phyloP scores from a whole-genome alignment of 495 filamentous ascomycete genomes.

The Penicillium odoratum region DNA sequence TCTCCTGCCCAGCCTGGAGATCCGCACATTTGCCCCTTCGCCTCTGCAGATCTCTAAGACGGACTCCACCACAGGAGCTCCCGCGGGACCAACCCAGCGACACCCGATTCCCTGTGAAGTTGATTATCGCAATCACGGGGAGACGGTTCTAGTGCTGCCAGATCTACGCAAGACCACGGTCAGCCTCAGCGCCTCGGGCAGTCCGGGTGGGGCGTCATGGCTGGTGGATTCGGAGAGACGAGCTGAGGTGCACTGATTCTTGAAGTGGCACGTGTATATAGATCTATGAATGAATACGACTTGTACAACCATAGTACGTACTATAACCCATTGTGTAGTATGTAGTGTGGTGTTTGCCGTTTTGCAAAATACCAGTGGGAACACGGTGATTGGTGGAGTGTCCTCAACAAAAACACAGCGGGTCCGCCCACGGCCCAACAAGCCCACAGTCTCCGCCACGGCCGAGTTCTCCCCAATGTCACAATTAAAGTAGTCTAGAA shows the following conservation, averaged over 20 bases:
- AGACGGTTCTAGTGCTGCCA: constrained; percentile 73
- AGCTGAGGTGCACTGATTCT: constrained; percentile 20
- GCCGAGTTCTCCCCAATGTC: background rate
- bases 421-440: constrained; percentile 24
- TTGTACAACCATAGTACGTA: background rate
- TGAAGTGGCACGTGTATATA: constrained; percentile 1
- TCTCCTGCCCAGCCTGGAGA: constrained; percentile 74
- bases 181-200: constrained; percentile 61
- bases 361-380: constrained; percentile 20
- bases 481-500: background rate
- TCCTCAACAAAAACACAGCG: constrained; percentile 23
- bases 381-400: constrained; percentile 13
- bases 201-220: constrained; percentile 62
- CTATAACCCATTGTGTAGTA: no score
- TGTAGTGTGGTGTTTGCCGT: constrained; percentile 1
- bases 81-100: constrained; percentile 28
- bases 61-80: constrained; percentile 16
- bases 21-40: constrained; percentile 55
- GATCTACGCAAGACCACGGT: constrained; percentile 75
- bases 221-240: constrained; percentile 56
- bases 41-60: constrained; percentile 18
- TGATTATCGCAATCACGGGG: constrained; percentile 72
- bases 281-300: constrained; percentile 21
- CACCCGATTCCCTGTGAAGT: constrained; percentile 65
- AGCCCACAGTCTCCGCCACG: background rate